Base-by-base conservation (phyloP, 768 basidiomycete species). In the Rubroboletus pulcherrimus region DNA sequence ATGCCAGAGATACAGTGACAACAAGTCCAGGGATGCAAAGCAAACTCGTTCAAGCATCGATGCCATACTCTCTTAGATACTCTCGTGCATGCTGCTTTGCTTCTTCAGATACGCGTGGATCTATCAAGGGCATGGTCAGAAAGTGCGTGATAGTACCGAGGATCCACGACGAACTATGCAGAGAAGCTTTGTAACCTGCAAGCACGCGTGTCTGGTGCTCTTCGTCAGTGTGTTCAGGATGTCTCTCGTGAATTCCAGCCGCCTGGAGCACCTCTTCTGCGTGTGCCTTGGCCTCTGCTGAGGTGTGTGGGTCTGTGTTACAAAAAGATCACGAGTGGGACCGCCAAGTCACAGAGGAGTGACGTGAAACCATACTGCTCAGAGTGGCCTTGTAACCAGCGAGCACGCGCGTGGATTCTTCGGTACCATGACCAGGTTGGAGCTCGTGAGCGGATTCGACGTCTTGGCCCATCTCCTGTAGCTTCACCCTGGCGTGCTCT, bases 151-250 rank as follows among this genome's bases (percentile, higher is more conserved):
- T 4, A 2, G 9, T 17, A 19, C 19, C 8, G 10, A 17, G 4
- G 0, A 15, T 4, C 7, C 8, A 10, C 41, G 19, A 59, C 77
- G 44, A 57, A 82, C 82, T 84, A 48, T 68, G 59, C 2, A 84
- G 62, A 1, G 82, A 76, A 30, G 83, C 81, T 57, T 84, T 84
- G 66, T 82, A 82, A 10, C 82, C 82, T 0, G 74, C 82, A 5
- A 80, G 63, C 40, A 84, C 80, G 35, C 77, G 80, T 2, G 63
- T 74, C 47, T 70, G 56, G 50, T 82, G 80, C 58, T 77, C 73
- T 30, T 75, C 73, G 11, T 75, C 68, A 4, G 51, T 58, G 17
- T 68, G 66, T 0, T 63, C 71, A 0, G 70, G 68, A 0, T 65
- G 56, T 38, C 66, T 65, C 35, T 73, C 73, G 2, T 60, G 55